These are phyloP conservation scores for Mucor mucedo DNA, from an alignment of 371 early-diverging fungal species.

Conservation along the genomic window DNA sequence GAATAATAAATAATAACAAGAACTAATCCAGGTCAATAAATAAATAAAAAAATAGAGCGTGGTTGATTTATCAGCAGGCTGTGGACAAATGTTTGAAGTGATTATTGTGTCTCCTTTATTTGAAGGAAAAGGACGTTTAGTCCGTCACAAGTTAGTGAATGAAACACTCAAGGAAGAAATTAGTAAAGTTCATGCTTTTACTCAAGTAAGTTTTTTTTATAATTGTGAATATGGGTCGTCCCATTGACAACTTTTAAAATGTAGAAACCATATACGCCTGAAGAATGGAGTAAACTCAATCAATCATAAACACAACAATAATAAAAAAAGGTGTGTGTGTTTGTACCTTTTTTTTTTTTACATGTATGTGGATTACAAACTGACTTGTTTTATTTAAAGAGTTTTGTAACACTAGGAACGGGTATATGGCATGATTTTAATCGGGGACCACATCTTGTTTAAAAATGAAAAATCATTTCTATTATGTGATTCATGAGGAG, in stretches of 20 bases:
- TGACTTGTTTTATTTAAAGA: no score
- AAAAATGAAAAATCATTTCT: no score
- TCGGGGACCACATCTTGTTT: no score
- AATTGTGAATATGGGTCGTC: background rate
- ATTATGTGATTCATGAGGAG: no score
- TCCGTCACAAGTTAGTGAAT: slow-evolving; percentile 82
- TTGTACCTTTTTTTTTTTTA: no score
- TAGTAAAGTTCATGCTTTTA: slow-evolving; percentile 80
- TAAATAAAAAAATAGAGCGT: slow-evolving; percentile 42
- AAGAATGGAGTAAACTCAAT: slow-evolving; percentile 61
- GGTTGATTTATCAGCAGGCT: slow-evolving; percentile 69
- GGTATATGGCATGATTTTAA: no score
- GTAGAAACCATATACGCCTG: slow-evolving; percentile 77
- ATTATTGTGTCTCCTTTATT: slow-evolving; percentile 75
- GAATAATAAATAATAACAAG: no score
- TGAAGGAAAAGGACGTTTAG: slow-evolving; percentile 71
- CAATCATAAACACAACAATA: background rate
- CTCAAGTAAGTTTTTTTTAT: slow-evolving; percentile 64
- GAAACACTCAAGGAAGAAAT: slow-evolving; percentile 79
- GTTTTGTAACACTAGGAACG: no score
- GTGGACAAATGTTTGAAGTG: slow-evolving; percentile 83
- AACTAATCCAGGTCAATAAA: no score
- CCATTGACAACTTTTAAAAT: background rate
- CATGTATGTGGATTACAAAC: no score
- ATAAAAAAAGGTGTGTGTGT: no score